Conservation (phyloP, 257 asterid genomes). For the Forsythia viridissima region DNA sequence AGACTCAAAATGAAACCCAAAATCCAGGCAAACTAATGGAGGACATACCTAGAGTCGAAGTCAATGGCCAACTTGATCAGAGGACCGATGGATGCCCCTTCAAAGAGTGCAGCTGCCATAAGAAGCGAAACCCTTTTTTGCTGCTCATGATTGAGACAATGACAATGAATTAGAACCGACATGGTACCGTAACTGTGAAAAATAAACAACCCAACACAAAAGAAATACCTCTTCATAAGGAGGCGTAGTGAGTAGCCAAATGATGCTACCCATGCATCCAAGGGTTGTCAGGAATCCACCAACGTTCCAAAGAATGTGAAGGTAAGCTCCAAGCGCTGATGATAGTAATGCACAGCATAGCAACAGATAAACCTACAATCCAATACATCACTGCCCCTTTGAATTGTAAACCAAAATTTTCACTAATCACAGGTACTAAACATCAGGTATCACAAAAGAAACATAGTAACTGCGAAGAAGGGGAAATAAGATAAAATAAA, state of each 20-base stretch:
- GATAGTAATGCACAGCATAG: conserved; percentile 85
- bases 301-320: conserved; percentile 81
- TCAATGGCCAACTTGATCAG: conserved; percentile 67
- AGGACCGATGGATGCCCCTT: conserved; percentile 88
- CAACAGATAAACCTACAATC: conserved; percentile 73
- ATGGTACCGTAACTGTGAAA: too few relatives aligned
- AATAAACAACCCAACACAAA: neutral
- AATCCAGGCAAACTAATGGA: neutral
- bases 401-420: neutral
- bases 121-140: conserved; percentile 70
- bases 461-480: neutral
- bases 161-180: too few relatives aligned
- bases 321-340: conserved; percentile 79
- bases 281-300: conserved; percentile 48
- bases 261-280: conserved; percentile 26
- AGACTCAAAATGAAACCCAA: neutral
- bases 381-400: neutral
- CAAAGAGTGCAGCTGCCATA: conserved; percentile 71
- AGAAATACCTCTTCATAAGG: too few relatives aligned
- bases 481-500: neutral
- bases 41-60: conserved; percentile 66
- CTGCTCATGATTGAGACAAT: conserved; percentile 33
- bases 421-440: neutral
- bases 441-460: neutral
- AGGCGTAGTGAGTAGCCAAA: too few relatives aligned